phyloP scores from a whole-genome alignment of 192 early-diverging fungal genomes.

The Podila verticillata region DNA sequence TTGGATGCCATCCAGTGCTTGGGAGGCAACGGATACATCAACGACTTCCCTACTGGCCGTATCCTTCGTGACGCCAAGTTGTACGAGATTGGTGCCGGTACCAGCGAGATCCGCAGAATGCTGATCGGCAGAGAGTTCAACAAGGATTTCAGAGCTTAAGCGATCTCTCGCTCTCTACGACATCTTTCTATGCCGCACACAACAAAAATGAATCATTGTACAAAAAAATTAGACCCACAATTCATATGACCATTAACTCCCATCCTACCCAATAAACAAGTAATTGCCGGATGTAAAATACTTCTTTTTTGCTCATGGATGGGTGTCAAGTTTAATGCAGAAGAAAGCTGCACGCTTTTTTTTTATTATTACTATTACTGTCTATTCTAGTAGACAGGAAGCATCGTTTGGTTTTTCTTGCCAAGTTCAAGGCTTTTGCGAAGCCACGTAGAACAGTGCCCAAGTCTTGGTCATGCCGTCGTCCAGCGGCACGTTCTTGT shows the following conservation, averaged over 20 bases:
- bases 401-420: neutral
- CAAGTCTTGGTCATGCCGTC: slow-evolving; percentile 50
- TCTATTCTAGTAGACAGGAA: neutral
- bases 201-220: no score
- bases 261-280: no score
- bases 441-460: slow-evolving; percentile 48
- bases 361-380: no score
- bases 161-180: no score
- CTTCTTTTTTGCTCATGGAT: no score
- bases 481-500: slow-evolving; percentile 19
- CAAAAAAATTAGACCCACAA: no score
- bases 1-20: slow-evolving; percentile 94
- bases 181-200: no score
- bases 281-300: no score
- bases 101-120: slow-evolving; percentile 93
- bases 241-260: no score
- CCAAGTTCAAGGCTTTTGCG: neutral
- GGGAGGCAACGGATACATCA: slow-evolving; percentile 96
- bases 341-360: no score
- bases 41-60: slow-evolving; percentile 89
- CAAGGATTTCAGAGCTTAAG: slow-evolving; percentile 63
- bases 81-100: slow-evolving; percentile 97
- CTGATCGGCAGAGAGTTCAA: slow-evolving; percentile 88
- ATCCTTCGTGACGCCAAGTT: slow-evolving; percentile 93
- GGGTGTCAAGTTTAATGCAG: no score